Evolutionary conservation across 164 flowering plant genomes (phyloP).

Genomic region (grape (Vitis vinifera)): ASM3070453v1 NC_081822.1:11647001-11647500

Average conservation of each 20-base stretch:
- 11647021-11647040: conserved; percentile 42
- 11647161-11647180: conserved; percentile 25
- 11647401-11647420: conserved; percentile 20
- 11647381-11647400: conserved; percentile 9
- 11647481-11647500: conserved; percentile 14
- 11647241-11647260: conserved; percentile 23
- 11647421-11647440: conserved; percentile 49
- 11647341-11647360: conserved; percentile 11
- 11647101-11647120: conserved; percentile 23
- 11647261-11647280: conserved; percentile 31
- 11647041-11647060: conserved; percentile 46
- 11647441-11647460: conserved; percentile 52
- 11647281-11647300: conserved; percentile 23
- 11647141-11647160: conserved; percentile 46
- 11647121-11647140: conserved; percentile 29
- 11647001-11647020: conserved; percentile 43
- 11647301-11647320: conserved; percentile 25
- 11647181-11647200: conserved; percentile 24
- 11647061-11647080: conserved; percentile 34
- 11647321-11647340: conserved; percentile 24
- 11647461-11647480: conserved; percentile 37
- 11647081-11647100: conserved; percentile 39
- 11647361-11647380: conserved; percentile 21
- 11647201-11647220: conserved; percentile 30
- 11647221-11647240: conserved; percentile 20